Base-by-base conservation (phyloP, 78 protist species). In the Cavenderia fasciculata region DNA sequence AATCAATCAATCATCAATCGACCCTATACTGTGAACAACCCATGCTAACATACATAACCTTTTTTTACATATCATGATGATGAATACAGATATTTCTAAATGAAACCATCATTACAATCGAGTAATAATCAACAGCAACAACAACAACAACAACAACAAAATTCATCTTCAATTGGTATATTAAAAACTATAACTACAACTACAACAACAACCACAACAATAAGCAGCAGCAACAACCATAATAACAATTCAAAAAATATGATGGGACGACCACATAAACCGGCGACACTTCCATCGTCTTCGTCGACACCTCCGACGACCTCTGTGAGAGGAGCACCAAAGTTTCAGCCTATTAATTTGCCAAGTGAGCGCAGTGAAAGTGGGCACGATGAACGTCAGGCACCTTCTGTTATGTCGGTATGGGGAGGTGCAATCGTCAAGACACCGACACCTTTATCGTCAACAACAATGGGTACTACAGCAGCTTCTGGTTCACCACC, bases 361-460 rank as follows among this genome's bases (percentile, higher is more conserved):
- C 69, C 69, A 6, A 79, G 89, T 44, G 77, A 65, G 33, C 47
- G 68, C 66, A 79, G 89, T 44, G 89, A 79, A 40, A 79, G 72
- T 11, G 41, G 43, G 27, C 36, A 25, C 0, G 52, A 56, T 29
- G 21, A 41, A 27, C 38, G 34, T n/a, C 75, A 51, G 40, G 38
- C 68, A 3, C 34, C 87, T 21, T 56, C 74, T 0, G 63, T 34
- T 47, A 63, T 47, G 10, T 62, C 74, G 7, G 89, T 79, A 38
- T 79, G 89, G 89, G 89, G 89, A 21, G 89, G 89, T 43, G 75
- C 78, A 2, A 47, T 40, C 19, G 61, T 23, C 43, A 29, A 21
- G 29, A 4, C 69, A 61, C 11, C 69, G 3, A 34, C 25, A 29
- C 43, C 69, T n/a, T 61, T 38, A 7, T 16, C 69, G 4, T 61